Evolutionary conservation across 73 alveolate species (phyloP), one percentile per base, ranked within the genome.

Genomic region (Tetrahymena thermophila): DNA sequence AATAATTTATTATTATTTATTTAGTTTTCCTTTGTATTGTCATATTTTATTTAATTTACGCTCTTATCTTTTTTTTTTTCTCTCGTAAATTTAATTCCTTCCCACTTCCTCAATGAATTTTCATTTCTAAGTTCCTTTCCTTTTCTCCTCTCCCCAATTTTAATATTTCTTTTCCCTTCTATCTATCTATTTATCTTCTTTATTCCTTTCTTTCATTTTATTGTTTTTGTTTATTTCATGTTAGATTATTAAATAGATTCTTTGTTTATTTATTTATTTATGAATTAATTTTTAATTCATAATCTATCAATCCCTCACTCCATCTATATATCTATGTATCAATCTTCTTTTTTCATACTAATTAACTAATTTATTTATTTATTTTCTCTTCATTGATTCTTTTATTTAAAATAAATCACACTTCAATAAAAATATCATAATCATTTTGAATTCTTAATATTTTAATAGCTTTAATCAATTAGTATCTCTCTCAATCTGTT

Each of bases 101-200:
- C 89, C 89, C 89, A 71, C 89, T 71, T 71, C 89, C 35, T 71
- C 89, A 71, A 71, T 71, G 89, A 71, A 71, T 71, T 71, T 71
- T 71, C 89, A 71, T 71, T 71, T 71, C 89, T 71, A 71, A 71
- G 89, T 71, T 71, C 89, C 89, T 71, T 71, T 71, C 89, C 89
- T 71, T 71, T 71, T 71, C 89, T 71, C 89, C 89, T 71, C 89
- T 71, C 89, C 89, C 89, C 89, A 71, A 71, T 71, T 71, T 71
- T 71, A 71, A 71, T 71, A 71, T 71, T 71, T 71, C 89, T 71
- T 71, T 71, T 71, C 89, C 89, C 89, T 71, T 71, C 89, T 71
- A 19, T 71, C 89, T 71, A 25, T 71, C 89, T 71, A 71, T 71
- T 34, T 71, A 40, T 40, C 44, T 40, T 40, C 44, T 40, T 40